phyloP scores from a whole-genome alignment of 345 rosid species.

The Pseudoturritis turrita region DNA sequence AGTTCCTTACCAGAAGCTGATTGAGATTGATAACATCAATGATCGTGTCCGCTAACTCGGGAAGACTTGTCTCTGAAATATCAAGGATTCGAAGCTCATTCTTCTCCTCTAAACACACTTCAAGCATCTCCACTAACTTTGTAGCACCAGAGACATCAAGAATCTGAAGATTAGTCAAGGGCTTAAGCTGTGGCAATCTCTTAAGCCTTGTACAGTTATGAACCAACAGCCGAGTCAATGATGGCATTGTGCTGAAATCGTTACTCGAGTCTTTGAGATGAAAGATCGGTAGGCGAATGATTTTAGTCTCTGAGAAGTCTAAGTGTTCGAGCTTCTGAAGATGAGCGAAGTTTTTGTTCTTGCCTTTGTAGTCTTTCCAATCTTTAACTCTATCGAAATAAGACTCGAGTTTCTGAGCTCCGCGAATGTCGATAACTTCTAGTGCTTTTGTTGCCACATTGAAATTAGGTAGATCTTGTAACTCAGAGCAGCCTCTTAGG shows the following conservation, averaged over 20 bases:
- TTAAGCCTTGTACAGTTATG: constrained; percentile 22
- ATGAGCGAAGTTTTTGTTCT: constrained; percentile 32
- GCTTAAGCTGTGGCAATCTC: constrained; percentile 25
- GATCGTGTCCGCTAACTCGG: constrained; percentile 26
- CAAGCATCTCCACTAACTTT: constrained; percentile 26
- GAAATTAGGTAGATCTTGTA: constrained; percentile 38
- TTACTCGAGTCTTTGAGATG: background rate
- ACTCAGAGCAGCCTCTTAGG: constrained; percentile 33
- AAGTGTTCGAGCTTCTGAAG: constrained; percentile 37
- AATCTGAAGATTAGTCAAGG: constrained; percentile 23
- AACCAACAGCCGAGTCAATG: constrained; percentile 27
- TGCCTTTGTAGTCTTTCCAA: constrained; percentile 21
- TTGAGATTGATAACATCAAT: constrained; percentile 15
- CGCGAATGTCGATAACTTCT: constrained; percentile 52
- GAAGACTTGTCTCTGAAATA: constrained; percentile 37
- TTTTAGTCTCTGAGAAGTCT: constrained; percentile 38
- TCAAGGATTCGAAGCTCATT: constrained; percentile 39
- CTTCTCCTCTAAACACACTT: constrained; percentile 30
- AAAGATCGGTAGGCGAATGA: constrained; percentile 42
- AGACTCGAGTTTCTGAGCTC: constrained; percentile 25
- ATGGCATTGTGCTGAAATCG: background rate
- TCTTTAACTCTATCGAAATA: constrained; percentile 24
- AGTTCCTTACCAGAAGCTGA: constrained; percentile 37
- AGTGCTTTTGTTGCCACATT: constrained; percentile 13
- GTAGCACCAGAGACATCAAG: constrained; percentile 38